phyloP scores from a whole-genome alignment of 345 rosid genomes.

The Rhizophora apiculata region DNA sequence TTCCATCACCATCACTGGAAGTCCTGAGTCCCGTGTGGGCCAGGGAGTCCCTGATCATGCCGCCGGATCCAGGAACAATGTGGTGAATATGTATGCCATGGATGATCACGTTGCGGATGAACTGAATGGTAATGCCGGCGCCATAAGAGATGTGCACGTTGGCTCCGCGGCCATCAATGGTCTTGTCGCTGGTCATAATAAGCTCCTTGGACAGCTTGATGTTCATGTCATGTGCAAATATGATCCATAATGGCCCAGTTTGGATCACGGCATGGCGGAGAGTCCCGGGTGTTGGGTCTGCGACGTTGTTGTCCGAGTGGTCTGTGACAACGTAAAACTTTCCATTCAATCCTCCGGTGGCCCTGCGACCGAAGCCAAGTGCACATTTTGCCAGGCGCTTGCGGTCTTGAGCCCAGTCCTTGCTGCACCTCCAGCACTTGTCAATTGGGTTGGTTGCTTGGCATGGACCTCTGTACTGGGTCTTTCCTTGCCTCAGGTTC shows the following conservation, averaged over 20 bases:
- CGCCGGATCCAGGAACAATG: constrained; percentile 16
- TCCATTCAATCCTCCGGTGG: constrained; percentile 24
- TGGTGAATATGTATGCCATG: constrained; percentile 25
- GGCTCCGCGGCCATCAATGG: constrained; percentile 31
- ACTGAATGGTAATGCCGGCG: constrained; percentile 25
- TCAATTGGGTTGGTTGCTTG: constrained; percentile 43
- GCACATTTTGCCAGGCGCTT: constrained; percentile 26
- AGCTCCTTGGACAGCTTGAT: constrained; percentile 24
- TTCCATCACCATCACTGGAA: constrained; percentile 40
- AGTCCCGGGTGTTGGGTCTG: constrained; percentile 28
- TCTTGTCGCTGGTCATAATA: constrained; percentile 18
- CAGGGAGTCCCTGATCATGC: constrained; percentile 27
- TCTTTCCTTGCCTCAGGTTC: constrained; percentile 8
- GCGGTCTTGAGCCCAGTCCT: constrained; percentile 36
- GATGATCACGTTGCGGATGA: constrained; percentile 25
- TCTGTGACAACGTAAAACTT: constrained; percentile 17
- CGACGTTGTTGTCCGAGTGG: constrained; percentile 19
- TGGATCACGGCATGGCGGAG: constrained; percentile 30
- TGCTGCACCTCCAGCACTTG: constrained; percentile 44
- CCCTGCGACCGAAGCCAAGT: constrained; percentile 23
- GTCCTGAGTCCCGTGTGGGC: constrained; percentile 22
- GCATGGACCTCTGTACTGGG: constrained; percentile 17
- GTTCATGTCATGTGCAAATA: constrained; percentile 21
- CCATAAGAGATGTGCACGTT: constrained; percentile 20
- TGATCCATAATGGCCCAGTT: constrained; percentile 26